Evolutionary conservation across 2,329 filamentous ascomycete species (phyloP), one percentile per base, ranked within the genome.

Genomic region (Amesomyces nigricolor): DNA sequence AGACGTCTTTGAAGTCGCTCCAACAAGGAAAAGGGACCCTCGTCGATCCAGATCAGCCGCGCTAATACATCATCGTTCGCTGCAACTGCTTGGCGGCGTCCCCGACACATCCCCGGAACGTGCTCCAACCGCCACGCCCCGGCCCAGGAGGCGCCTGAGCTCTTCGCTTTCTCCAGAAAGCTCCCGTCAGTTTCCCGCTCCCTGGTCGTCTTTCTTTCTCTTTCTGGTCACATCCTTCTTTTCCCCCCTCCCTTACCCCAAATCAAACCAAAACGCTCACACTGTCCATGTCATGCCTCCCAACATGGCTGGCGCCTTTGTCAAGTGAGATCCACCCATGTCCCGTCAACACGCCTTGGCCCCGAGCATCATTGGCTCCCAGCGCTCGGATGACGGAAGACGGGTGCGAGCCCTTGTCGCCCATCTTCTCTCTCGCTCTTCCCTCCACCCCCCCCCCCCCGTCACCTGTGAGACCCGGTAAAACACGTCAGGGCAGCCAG

Each of bases 371-470:
- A 60, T 60, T 60, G 58, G 58, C 45, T 47, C 47, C 19, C 29
- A 13, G 35, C 11, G 29, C n/a, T 10, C 19, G 53, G 58, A 60
- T 60, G 56, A 60, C 58, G 58, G 53, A 53, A 56, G 53, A 26
- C 42, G 46, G 22, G 51, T 22, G 51, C 47, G 29, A 45, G 49
- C 16, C n/a, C 47, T 26, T 46, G 51, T 50, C 50, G 44, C 47
- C 56, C 39, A 26, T 26, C 22, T 26, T 26, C 22, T 26, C 6
- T 26, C 6, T 26, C 6, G 3, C 22, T 26, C 22, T 26, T 26
- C n/a, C 44, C 47, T 26, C 43, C 47, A 44, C 50, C 44, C 47
- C 56, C 39, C 43, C 47, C 47, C 50, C 44, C 47, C 56, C 39
- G 38, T 51, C 42, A 38, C 32, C 46, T 42, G 40, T 44, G 14